Conservation (phyloP, 2,329 filamentous ascomycete genomes). For the Arthrobotrys entomopaga region DNA sequence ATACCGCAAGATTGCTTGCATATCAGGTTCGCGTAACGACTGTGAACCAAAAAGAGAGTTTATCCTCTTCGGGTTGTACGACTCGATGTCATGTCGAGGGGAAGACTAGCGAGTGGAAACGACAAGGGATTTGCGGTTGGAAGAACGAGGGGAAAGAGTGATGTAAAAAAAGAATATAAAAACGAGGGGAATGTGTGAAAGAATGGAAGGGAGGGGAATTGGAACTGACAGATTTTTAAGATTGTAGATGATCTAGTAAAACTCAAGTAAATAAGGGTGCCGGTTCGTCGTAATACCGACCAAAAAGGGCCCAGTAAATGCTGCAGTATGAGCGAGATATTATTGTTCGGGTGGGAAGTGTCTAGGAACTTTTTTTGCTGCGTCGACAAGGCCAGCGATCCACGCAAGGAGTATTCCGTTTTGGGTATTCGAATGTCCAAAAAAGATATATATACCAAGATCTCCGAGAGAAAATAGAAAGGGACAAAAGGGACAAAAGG, state of each 20-base stretch:
- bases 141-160: conserved; percentile 18
- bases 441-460: conserved; percentile 12
- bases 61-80: conserved; percentile 48
- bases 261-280: conserved; percentile 32
- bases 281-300: conserved; percentile 20
- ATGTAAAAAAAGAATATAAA: conserved; percentile 12
- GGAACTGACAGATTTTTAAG: conserved; percentile 51
- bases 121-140: conserved; percentile 21
- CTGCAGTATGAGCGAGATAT: conserved; percentile 55
- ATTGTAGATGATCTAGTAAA: conserved; percentile 49
- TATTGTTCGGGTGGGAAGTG: conserved; percentile 37
- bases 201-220: conserved; percentile 23
- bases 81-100: conserved; percentile 34
- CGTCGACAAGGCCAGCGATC: conserved; percentile 27
- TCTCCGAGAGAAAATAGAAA: conserved; percentile 20
- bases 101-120: conserved; percentile 36
- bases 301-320: conserved; percentile 27
- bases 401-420: conserved; percentile 46
- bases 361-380: conserved; percentile 23
- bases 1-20: conserved; percentile 27
- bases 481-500: conserved; percentile 10
- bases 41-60: conserved; percentile 33
- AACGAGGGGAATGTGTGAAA: conserved; percentile 2
- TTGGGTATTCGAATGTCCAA: conserved; percentile 39
- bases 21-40: conserved; percentile 49